Evolutionary conservation across 2,329 filamentous ascomycete species (phyloP).

Genomic region (Penicillium hordei): DNA sequence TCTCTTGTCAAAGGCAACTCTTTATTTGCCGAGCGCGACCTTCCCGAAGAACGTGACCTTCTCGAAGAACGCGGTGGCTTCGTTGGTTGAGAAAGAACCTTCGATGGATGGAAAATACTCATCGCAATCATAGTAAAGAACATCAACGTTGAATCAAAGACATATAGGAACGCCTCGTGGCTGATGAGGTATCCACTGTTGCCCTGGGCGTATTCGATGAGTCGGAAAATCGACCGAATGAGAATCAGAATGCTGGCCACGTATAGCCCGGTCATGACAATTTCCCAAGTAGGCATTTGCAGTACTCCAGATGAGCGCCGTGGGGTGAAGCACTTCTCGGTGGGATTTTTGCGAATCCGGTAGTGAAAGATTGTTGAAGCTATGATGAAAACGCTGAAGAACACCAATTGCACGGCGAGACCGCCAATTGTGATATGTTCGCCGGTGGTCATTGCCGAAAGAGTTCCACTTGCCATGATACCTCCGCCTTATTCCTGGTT

Average conservation of each 20-base stretch:
- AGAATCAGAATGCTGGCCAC: constrained; percentile 21
- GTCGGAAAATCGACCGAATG: constrained; percentile 20
- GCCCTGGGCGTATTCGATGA: constrained; percentile 24
- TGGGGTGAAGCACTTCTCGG: neutral
- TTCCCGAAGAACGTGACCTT: neutral
- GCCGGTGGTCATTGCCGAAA: constrained; percentile 7
- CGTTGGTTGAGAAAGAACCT: neutral
- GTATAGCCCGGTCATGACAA: constrained; percentile 1
- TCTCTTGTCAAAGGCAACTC: neutral
- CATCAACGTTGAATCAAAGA: constrained; percentile 18
- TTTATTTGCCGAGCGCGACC: neutral
- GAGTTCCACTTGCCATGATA: constrained; percentile 8
- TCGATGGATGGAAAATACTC: constrained; percentile 5
- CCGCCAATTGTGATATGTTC: constrained; percentile 19
- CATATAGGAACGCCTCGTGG: constrained; percentile 25
- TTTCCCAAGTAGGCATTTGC: neutral
- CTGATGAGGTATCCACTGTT: constrained; percentile 24
- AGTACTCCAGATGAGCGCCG: neutral
- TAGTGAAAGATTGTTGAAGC: constrained; percentile 17
- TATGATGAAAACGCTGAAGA: constrained; percentile 20
- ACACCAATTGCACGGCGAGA: constrained; percentile 20
- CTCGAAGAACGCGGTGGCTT: neutral
- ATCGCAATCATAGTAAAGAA: constrained; percentile 2
- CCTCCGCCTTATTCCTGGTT: neutral
- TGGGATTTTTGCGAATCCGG: constrained; percentile 14